Evolutionary conservation across 306 rosid genomes (phyloP).

Genomic region (Senna siamea): DNA sequence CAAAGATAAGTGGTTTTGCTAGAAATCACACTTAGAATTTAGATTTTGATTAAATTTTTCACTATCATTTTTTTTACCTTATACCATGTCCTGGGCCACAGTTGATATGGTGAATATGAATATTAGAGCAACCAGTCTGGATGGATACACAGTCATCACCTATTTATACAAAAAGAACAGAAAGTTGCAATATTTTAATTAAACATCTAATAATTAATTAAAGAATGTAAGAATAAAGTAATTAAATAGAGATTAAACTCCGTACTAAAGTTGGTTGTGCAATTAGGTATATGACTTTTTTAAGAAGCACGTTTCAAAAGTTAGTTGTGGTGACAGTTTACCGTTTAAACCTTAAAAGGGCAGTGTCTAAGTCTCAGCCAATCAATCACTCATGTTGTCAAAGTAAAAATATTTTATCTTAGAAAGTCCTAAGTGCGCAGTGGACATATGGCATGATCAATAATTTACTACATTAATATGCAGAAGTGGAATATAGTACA

Average conservation of each 20-base stretch:
- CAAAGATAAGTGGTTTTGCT: conserved; percentile 3
- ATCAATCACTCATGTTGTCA: conserved; percentile 46
- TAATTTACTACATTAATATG: conserved; percentile 33
- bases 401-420: conserved; percentile 29
- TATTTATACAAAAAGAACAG: conserved; percentile 27
- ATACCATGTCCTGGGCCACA: conserved; percentile 99
- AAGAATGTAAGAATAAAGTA: conserved; percentile 3
- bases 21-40: background rate
- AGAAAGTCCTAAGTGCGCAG: conserved; percentile 43
- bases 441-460: conserved; percentile 28
- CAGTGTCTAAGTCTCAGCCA: conserved; percentile 18
- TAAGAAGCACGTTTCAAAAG: conserved; percentile 54
- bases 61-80: conserved; percentile 55
- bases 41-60: background rate
- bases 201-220: background rate
- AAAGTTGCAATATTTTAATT: conserved; percentile 31
- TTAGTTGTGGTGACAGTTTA: conserved; percentile 60
- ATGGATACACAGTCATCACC: conserved; percentile 99
- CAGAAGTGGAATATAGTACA: conserved; percentile 34
- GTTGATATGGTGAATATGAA: conserved; percentile 80
- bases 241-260: background rate
- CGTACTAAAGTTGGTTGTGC: background rate
- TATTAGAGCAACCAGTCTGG: conserved; percentile 88
- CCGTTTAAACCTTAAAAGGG: conserved; percentile 42
- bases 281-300: conserved; percentile 18